Conservation (phyloP, 441 rosid species). For the Melastoma candidum region DNA sequence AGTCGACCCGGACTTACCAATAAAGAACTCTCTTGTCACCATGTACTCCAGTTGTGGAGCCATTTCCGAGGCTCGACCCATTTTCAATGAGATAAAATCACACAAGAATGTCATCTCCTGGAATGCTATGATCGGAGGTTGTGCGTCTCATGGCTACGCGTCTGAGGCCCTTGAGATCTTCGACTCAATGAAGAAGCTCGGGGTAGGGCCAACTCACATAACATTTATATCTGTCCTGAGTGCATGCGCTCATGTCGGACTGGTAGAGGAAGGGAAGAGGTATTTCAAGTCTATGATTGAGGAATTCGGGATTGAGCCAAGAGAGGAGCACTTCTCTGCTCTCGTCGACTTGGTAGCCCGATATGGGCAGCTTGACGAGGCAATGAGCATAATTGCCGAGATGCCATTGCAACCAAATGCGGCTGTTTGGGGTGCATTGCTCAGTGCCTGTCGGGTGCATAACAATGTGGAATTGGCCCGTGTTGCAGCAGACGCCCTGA, state of each 20-base stretch:
- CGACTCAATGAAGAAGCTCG: slow-evolving; percentile 33
- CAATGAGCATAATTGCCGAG: slow-evolving; percentile 36
- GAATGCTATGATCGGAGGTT: slow-evolving; percentile 77
- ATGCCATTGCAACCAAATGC: slow-evolving; percentile 50
- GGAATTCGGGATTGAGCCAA: slow-evolving; percentile 41
- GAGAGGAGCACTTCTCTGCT: slow-evolving; percentile 54
- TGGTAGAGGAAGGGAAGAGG: slow-evolving; percentile 43
- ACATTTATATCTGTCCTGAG: slow-evolving; percentile 54
- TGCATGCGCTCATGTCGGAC: slow-evolving; percentile 61
- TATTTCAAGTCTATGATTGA: slow-evolving; percentile 39
- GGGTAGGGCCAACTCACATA: slow-evolving; percentile 44
- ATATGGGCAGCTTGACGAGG: slow-evolving; percentile 50
- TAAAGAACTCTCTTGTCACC: slow-evolving; percentile 51
- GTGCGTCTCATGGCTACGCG: slow-evolving; percentile 53
- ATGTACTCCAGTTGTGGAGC: slow-evolving; percentile 64
- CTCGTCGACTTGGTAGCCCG: slow-evolving; percentile 51
- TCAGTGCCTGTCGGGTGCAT: slow-evolving; percentile 58
- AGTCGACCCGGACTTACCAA: slow-evolving; percentile 41
- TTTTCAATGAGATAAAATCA: slow-evolving; percentile 38
- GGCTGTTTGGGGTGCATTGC: slow-evolving; percentile 60
- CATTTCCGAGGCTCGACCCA: slow-evolving; percentile 30
- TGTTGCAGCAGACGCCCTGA: slow-evolving; percentile 46
- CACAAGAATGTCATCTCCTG: slow-evolving; percentile 57
- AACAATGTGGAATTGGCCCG: slow-evolving; percentile 42
- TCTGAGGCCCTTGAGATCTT: slow-evolving; percentile 43